Base-by-base conservation (phyloP, 2,329 filamentous ascomycete genomes). In the Cordyceps farinosa region DNA sequence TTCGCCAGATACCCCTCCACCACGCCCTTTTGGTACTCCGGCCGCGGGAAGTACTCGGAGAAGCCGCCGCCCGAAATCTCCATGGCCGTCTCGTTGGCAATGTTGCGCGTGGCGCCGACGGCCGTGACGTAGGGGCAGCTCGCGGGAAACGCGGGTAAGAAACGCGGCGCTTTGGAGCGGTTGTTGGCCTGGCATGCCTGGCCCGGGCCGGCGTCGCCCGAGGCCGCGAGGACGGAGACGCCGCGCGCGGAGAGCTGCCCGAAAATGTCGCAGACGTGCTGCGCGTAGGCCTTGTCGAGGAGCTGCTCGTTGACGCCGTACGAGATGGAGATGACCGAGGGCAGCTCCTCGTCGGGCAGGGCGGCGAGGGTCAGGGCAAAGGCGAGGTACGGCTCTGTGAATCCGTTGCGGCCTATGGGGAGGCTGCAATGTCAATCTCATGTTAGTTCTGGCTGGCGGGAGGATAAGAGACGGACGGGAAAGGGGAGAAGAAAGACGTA, bases 301-400 rank as follows among this genome's bases (percentile, higher is more conserved):
- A 80, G 82, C 71, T 88, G 86, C 70, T 91, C 89, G 53, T 87
- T 80, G 67, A 90, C 87, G 32, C 87, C 87, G 70, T 91, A 91
- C 0, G 87, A 90, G n/a, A 87, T 88, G 47, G 82, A 83, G 48
- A 91, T 79, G 22, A 90, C 84, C 3, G 84, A 80, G 0, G 89
- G 88, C 0, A 91, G 77, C 22, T 83, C 72, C 3, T 77, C 71
- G 64, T 85, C 80, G 1, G 78, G 73, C 27, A 87, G 79, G 27
- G 76, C 71, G 3, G 89, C 76, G 10, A 91, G 77, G 70, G 87
- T 84, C 63, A 82, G 79, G 6, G 88, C 79, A 72, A 88, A 87
- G 17, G 82, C 82, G 3, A 91, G 78, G 71, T 87, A 91, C 0
- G 87, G 87, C 75, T 91, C 88, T 67, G 90, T 87, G 10, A 69